Evolutionary conservation across 805 yeast genomes (phyloP).

Genomic region (Komagataella mondaviorum): DNA sequence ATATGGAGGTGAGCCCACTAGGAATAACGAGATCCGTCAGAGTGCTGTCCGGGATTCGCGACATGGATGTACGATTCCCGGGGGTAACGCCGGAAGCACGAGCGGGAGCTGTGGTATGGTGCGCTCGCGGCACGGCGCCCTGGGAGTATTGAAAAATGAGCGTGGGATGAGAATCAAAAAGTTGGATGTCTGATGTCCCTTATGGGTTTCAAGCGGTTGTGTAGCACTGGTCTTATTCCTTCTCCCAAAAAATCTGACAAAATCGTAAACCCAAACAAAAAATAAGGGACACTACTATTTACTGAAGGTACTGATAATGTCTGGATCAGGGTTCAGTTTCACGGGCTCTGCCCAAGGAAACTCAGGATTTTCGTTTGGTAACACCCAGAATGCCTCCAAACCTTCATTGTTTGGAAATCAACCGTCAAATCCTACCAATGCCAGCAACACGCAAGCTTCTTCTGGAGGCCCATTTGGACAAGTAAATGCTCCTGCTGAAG

Average conservation of each 20-base stretch:
- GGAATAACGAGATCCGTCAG: background rate
- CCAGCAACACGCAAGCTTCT: conserved; percentile 1
- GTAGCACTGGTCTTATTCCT: background rate
- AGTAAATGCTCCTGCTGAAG: conserved; percentile 1
- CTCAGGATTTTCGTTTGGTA: background rate
- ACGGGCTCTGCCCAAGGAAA: conserved; percentile 5
- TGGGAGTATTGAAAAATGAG: background rate
- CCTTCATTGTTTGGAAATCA: conserved; percentile 1
- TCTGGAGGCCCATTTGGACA: background rate
- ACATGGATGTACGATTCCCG: background rate
- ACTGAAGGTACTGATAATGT: background rate
- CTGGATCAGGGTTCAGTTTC: conserved; percentile 1
- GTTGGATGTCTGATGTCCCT: background rate
- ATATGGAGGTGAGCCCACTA: background rate
- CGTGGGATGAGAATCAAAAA: background rate
- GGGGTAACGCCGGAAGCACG: background rate
- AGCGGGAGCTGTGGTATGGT: background rate
- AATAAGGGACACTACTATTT: background rate
- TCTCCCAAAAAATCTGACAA: background rate
- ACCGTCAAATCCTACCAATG: background rate
- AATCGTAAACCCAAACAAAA: background rate
- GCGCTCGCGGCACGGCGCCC: background rate
- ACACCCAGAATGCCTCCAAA: conserved; percentile 2
- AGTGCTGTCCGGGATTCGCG: background rate
- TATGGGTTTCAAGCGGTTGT: background rate